phyloP scores from a whole-genome alignment of 1,284 basidiomycete species.

The Tilletia walkeri region DNA sequence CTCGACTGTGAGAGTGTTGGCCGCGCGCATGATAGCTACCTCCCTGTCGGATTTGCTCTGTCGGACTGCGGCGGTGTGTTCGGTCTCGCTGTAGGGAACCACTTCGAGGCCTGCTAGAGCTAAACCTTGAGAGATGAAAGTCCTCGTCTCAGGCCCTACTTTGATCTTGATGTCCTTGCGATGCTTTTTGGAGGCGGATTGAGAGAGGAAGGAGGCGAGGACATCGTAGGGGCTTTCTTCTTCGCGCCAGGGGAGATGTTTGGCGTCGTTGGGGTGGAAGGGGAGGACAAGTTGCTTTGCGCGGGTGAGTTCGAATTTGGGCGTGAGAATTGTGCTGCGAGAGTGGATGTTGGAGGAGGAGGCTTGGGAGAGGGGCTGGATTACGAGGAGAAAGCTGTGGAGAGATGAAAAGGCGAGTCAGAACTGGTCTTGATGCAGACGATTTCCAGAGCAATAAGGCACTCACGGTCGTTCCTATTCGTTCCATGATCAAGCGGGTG shows the following conservation, averaged over 20 bases:
- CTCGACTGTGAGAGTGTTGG: conserved; percentile 67
- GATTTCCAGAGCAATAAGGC: neutral
- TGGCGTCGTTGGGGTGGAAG: conserved; percentile 61
- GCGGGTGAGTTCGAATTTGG: conserved; percentile 72
- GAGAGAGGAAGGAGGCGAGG: conserved; percentile 60
- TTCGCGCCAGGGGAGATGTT: conserved; percentile 72
- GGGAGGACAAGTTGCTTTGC: conserved; percentile 63
- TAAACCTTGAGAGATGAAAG: conserved; percentile 61
- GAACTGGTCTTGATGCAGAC: conserved; percentile 67
- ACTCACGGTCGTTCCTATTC: conserved; percentile 11
- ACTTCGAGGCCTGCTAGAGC: conserved; percentile 53
- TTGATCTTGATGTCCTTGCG: conserved; percentile 56
- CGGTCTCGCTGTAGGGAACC: conserved; percentile 2
- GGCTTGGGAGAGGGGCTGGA: conserved; percentile 59
- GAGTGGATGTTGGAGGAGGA: conserved; percentile 49
- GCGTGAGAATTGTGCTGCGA: conserved; percentile 68
- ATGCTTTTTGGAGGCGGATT: conserved; percentile 28
- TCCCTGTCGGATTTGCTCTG: conserved; percentile 17
- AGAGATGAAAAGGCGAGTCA: too few species aligned
- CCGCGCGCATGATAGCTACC: conserved; percentile 16
- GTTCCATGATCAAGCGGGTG: too few species aligned
- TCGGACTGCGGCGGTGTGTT: neutral
- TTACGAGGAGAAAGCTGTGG: conserved; percentile 64
- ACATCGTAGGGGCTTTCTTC: conserved; percentile 68
- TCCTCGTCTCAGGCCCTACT: conserved; percentile 66